Base-by-base conservation (phyloP, 192 early-diverging fungal species). In the Spizellomyces sp. region DNA sequence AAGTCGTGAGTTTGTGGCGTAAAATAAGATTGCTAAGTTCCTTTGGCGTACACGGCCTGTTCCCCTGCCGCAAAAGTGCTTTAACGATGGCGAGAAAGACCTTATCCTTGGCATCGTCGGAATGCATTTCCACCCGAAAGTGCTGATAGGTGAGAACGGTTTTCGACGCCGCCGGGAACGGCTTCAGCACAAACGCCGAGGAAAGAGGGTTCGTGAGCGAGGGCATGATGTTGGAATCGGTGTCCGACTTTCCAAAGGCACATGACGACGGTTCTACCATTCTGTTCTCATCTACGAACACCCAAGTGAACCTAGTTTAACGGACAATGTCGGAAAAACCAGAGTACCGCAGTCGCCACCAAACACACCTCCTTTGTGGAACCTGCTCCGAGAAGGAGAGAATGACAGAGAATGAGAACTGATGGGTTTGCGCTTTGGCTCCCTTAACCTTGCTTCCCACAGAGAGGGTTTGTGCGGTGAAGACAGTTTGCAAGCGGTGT, bases 11-110 rank as follows among this genome's bases (percentile, higher is more conserved):
- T 75, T 89, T 87, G 69, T 92, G 81, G 74, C 89, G 89, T 76
- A 91, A 86, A 69, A 95, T 94, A 27, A 86, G 84, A 59, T 85
- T 89, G 48, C 90, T 86, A 48, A 95, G 83, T 78, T 93, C 91
- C 70, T 90, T 93, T 5, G 93, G 93, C 17, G 91, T 90, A 56
- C 87, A 88, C 44, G 93, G 93, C 69, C 83, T 82, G 84, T 95
- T 95, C 41, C 86, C 86, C 62, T 88, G 80, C 41, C 85, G 82
- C 56, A 92, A 77, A 46, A 95, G 75, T 8, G 93, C 92, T 76
- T 93, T 93, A 55, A 93, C 80, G 61, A 94, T 92, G 27, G 27
- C 27, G 3, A 36, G 27, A 36, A 36, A 36, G 27, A 68, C 66
- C 46, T 68, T 68, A 42, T 68, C 66, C 54, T 58, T 68, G 48